phyloP scores from a whole-genome alignment of 2,329 filamentous ascomycete genomes.

The Alternaria viburni region DNA sequence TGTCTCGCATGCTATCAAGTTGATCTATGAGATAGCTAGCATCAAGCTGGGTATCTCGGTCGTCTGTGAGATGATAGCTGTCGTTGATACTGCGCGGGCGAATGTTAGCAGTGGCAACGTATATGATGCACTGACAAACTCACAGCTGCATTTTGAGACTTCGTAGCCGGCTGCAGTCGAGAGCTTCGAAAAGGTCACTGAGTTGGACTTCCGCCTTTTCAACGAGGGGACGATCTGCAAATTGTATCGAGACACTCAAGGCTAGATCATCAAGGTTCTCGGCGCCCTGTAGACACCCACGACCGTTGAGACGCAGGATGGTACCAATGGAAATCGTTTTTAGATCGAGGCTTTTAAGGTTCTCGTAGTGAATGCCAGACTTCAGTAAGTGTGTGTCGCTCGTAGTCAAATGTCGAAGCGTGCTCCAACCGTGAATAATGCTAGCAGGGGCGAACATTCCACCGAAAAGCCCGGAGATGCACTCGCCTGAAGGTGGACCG shows the following conservation, averaged over 20 bases:
- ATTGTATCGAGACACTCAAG: slow-evolving; percentile 21
- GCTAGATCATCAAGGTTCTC: slow-evolving; percentile 18
- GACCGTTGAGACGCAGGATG: slow-evolving; percentile 28
- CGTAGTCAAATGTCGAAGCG: slow-evolving; percentile 17
- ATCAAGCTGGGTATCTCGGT: slow-evolving; percentile 14
- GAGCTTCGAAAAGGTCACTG: slow-evolving; percentile 24
- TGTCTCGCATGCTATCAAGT: slow-evolving; percentile 11
- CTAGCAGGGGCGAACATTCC: slow-evolving; percentile 11
- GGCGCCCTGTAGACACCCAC: slow-evolving; percentile 24
- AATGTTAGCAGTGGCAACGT: not conserved
- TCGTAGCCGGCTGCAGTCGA: slow-evolving; percentile 20
- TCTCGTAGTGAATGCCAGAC: slow-evolving; percentile 18
- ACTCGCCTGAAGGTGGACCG: slow-evolving; percentile 23
- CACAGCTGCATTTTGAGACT: slow-evolving; percentile 20
- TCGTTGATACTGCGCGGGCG: slow-evolving; percentile 16
- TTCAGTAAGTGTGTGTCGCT: slow-evolving; percentile 24
- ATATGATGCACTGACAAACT: not conserved
- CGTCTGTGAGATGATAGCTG: slow-evolving; percentile 20
- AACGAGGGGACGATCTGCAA: slow-evolving; percentile 21
- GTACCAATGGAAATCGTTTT: slow-evolving; percentile 22
- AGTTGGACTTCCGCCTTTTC: slow-evolving; percentile 23
- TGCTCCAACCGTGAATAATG: slow-evolving; percentile 10
- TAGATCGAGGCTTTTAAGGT: slow-evolving; percentile 20
- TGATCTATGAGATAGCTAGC: slow-evolving; percentile 24
- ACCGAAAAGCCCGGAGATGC: slow-evolving; percentile 29